A percentile compares a stretch with the other conserved stretches of the same genome.
Evolutionary conservation across 441 rosid genomes (phyloP).

Genomic region (Jatropha multifida): DNA sequence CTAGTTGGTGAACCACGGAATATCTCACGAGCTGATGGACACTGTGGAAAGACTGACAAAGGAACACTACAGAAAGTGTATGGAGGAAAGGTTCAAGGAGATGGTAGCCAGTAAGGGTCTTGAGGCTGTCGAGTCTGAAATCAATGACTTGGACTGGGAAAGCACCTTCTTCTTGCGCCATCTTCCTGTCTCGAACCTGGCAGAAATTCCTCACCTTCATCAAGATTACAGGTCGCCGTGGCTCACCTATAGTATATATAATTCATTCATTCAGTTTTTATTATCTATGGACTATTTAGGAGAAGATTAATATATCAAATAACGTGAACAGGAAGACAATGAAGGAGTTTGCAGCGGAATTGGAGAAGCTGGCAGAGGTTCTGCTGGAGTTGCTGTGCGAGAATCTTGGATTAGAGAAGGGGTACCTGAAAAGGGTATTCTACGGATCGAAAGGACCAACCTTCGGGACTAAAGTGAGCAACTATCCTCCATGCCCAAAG

Average conservation of each 20-base stretch:
- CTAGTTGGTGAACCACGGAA: conserved; percentile 74
- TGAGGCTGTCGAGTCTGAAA: conserved; percentile 57
- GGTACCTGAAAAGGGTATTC: conserved; percentile 68
- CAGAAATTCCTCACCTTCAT: conserved; percentile 65
- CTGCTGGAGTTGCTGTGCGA: conserved; percentile 74
- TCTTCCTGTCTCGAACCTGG: conserved; percentile 69
- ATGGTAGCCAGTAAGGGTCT: conserved; percentile 61
- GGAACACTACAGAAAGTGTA: conserved; percentile 69
- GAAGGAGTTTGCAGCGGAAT: conserved; percentile 65
- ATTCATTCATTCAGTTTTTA: too few species aligned
- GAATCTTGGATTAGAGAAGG: conserved; percentile 80
- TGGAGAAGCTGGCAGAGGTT: conserved; percentile 83
- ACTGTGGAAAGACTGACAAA: conserved; percentile 74
- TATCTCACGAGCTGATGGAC: conserved; percentile 61
- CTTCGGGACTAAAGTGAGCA: conserved; percentile 89
- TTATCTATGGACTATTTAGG: too few species aligned
- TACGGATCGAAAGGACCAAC: conserved; percentile 69
- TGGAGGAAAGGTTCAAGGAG: conserved; percentile 85
- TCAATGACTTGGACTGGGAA: conserved; percentile 89
- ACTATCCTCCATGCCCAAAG: conserved; percentile 90
- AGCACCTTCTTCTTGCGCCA: conserved; percentile 75
- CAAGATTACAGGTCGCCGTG: conserved; percentile 61
- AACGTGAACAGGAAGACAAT: conserved; percentile 46
- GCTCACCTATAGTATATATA: too few species aligned
- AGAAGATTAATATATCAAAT: too few species aligned